Evolutionary conservation across 805 yeast species (phyloP).

Genomic region (Sungouiozyma ichnusensis): DNA sequence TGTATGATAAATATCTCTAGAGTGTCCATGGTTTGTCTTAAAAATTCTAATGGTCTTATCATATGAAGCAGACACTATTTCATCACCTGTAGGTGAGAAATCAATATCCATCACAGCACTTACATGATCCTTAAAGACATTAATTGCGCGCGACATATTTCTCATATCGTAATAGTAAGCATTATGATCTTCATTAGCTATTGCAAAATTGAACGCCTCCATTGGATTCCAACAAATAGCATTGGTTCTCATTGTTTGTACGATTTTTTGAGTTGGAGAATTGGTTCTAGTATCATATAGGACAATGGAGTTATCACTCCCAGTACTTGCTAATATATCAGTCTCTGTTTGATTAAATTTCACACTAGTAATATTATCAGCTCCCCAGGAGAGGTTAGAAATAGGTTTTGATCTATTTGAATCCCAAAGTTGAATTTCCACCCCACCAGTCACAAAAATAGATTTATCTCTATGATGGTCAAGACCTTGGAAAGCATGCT

Average conservation of each 20-base stretch:
- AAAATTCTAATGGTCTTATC: constrained; percentile 85
- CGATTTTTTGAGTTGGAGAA: constrained; percentile 85
- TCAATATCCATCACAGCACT: constrained; percentile 92
- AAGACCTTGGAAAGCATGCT: constrained; percentile 69
- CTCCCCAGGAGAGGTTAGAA: constrained; percentile 87
- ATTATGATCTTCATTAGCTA: constrained; percentile 91
- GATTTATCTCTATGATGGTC: constrained; percentile 76
- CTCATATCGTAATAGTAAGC: constrained; percentile 95
- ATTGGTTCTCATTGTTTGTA: constrained; percentile 73
- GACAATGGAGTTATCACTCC: constrained; percentile 83
- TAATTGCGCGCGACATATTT: constrained; percentile 67
- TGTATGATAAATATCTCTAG: constrained; percentile 91
- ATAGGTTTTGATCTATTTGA: constrained; percentile 65
- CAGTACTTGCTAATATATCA: constrained; percentile 77
- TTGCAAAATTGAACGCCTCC: constrained; percentile 90
- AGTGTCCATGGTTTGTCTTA: constrained; percentile 72
- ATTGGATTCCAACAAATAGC: constrained; percentile 93
- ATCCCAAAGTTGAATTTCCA: constrained; percentile 88
- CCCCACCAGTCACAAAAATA: constrained; percentile 86
- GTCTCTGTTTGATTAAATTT: constrained; percentile 87
- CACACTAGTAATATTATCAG: constrained; percentile 76
- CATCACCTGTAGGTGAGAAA: constrained; percentile 95
- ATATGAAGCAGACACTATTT: constrained; percentile 87
- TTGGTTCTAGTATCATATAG: constrained; percentile 85
- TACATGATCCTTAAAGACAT: constrained; percentile 90